A percentile compares a stretch with the other conserved stretches of the same genome.
Conservation (phyloP, 257 asterid genomes). For the Primulina huaijiensis region DNA sequence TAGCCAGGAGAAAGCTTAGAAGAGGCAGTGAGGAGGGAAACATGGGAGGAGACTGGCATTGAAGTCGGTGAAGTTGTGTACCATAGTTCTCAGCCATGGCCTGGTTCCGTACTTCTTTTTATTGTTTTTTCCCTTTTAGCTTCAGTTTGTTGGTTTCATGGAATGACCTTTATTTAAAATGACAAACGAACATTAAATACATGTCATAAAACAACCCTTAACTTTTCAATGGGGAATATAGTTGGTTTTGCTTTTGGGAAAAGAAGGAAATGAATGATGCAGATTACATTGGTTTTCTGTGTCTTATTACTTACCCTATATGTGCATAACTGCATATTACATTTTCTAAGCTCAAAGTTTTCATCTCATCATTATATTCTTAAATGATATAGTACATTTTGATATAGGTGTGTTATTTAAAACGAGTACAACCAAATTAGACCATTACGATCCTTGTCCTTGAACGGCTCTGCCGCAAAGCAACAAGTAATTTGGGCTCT, state of each 20-base stretch:
- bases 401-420: too few relatives aligned
- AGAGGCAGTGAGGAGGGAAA: constrained; percentile 97
- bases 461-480: background rate
- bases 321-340: background rate
- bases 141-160: constrained; percentile 10
- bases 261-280: background rate
- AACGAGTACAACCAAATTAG: background rate
- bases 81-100: constrained; percentile 99
- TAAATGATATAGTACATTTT: background rate
- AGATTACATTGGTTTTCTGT: background rate
- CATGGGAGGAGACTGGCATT: constrained; percentile 91
- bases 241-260: background rate
- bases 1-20: constrained; percentile 98
- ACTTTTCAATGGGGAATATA: background rate
- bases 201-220: background rate
- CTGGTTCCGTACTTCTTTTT: constrained; percentile 46
- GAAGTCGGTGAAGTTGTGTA: constrained; percentile 94
- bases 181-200: background rate
- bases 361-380: background rate
- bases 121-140: background rate
- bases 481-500: background rate
- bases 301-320: background rate
- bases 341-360: background rate
- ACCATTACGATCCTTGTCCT: background rate
- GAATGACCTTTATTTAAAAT: background rate